A percentile compares a stretch with the other conserved stretches of the same genome.
Evolutionary conservation across 805 yeast species (phyloP).

Genomic region (Candida multigemmis): DNA sequence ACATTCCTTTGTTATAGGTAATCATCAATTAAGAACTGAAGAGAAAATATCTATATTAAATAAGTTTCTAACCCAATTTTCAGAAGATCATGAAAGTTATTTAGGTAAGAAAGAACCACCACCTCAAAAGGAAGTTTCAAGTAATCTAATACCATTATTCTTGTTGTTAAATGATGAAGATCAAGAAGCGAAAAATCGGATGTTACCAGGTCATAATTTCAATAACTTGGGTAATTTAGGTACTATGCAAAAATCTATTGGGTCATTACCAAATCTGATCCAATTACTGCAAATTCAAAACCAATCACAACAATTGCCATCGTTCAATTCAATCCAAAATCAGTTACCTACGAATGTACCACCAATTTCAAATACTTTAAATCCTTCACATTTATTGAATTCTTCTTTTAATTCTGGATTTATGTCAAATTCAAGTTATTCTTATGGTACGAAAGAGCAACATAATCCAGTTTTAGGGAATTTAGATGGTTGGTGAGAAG

Average conservation of each 20-base stretch:
- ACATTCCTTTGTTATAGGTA: no score
- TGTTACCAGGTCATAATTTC: slow-evolving; percentile 6
- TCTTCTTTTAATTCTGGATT: no score
- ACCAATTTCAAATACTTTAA: slow-evolving; percentile 13
- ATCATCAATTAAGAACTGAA: no score
- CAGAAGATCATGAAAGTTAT: no score
- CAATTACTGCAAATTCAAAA: slow-evolving; percentile 14
- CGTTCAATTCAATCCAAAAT: slow-evolving; percentile 26
- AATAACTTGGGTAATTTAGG: slow-evolving; percentile 2
- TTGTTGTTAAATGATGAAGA: slow-evolving; percentile 19
- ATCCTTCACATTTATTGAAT: slow-evolving; percentile 17
- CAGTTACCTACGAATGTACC: slow-evolving; percentile 21
- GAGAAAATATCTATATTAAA: no score
- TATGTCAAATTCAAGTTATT: background rate
- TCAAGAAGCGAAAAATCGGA: slow-evolving; percentile 8
- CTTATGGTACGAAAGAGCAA: slow-evolving; percentile 7
- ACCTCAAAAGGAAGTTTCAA: no score
- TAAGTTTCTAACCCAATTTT: no score
- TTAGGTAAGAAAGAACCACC: no score
- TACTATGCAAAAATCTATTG: background rate
- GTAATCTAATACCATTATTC: slow-evolving; percentile 18
- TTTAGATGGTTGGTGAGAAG: no score
- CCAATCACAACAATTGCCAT: slow-evolving; percentile 24
- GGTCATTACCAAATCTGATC: slow-evolving; percentile 8
- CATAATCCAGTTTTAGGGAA: no score